Percentiles rank a stretch among this genome's conserved stretches.
Conservation (phyloP, 495 filamentous ascomycete genomes). For the Bryoglossum gracile region DNA sequence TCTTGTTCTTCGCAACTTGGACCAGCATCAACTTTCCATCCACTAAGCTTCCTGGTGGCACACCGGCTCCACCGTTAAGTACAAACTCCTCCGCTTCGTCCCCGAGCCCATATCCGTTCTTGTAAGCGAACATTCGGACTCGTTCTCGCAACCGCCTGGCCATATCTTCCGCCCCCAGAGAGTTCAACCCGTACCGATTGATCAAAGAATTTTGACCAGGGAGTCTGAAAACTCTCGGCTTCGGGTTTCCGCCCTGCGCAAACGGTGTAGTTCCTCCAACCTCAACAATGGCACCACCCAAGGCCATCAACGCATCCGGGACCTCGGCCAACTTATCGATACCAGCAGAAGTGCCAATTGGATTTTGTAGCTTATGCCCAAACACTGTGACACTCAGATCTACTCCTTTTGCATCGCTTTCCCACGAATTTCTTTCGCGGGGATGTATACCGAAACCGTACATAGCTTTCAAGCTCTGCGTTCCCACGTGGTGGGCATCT, state of each 20-base stretch:
- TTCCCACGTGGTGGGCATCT: conserved; percentile 78
- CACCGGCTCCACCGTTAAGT: conserved; percentile 57
- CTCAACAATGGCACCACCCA: conserved; percentile 80
- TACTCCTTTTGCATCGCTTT: conserved; percentile 8
- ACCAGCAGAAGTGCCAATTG: conserved; percentile 85
- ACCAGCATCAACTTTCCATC: conserved; percentile 74
- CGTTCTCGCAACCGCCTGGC: conserved; percentile 71
- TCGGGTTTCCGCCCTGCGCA: conserved; percentile 79
- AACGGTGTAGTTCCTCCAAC: conserved; percentile 82
- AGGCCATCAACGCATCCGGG: conserved; percentile 69
- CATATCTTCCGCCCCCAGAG: conserved; percentile 78
- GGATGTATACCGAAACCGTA: conserved; percentile 62
- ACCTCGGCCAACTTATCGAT: conserved; percentile 91
- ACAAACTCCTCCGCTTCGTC: conserved; percentile 60
- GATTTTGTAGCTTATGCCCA: conserved; percentile 69
- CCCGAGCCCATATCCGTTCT: conserved; percentile 55
- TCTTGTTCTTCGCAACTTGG: conserved; percentile 97
- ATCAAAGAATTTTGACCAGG: conserved; percentile 76
- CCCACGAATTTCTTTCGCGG: conserved; percentile 53
- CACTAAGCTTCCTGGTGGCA: conserved; percentile 64
- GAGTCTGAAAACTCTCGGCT: conserved; percentile 81
- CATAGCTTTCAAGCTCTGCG: conserved; percentile 58
- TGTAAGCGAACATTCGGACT: conserved; percentile 66
- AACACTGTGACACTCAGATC: conserved; percentile 56
- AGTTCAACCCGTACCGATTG: conserved; percentile 94